Evolutionary conservation across 805 yeast genomes (phyloP), one percentile per base, ranked within the genome.

Genomic region (Candida insectalens): DNA sequence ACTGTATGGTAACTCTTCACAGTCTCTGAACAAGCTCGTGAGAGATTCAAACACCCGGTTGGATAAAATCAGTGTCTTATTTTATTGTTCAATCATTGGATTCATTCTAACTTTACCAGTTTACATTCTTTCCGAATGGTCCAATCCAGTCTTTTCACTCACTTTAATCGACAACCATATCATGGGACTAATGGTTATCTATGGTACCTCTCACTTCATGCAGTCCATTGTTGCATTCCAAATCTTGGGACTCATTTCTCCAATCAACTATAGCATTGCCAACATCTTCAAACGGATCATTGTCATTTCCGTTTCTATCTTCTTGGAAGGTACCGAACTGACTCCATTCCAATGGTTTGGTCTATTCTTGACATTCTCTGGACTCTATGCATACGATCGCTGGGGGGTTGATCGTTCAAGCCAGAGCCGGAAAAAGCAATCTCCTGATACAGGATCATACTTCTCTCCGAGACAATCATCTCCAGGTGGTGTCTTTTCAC

Each of bases 161-260:
- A 44, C 51, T 13, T 21, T 45, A 10, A 42, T 54, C 22, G 44
- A 44, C 33, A 28, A 29, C 6, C 32, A 37, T 7, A 57, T 67
- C 2, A 27, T 63, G 4, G 25, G 44, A 0, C 50, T 77, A 30
- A 63, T 79, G 21, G 19, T 71, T 4, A 35, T 77, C n/a, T 83
- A 82, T 52, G 87, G 88, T 2, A 35, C 70, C 2, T 60, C 80
- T 3, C 94, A 82, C 59, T 82, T 81, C 49, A 46, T 72, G 35
- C 92, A 82, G 56, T 73, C 84, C 3, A 65, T 82, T 50, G 54
- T 81, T 31, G 89, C 89, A 18, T 82, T 82, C 54, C 87, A 79
- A 52, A 67, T 82, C 30, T 66, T 82, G 42, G 89, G 89, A 2
- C 51, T 69, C 44, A 65, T 81, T 17, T 67, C 79, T n/a, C 82